Conservation (phyloP, 129 eudicot species). For the Flaveria brownii region DNA sequence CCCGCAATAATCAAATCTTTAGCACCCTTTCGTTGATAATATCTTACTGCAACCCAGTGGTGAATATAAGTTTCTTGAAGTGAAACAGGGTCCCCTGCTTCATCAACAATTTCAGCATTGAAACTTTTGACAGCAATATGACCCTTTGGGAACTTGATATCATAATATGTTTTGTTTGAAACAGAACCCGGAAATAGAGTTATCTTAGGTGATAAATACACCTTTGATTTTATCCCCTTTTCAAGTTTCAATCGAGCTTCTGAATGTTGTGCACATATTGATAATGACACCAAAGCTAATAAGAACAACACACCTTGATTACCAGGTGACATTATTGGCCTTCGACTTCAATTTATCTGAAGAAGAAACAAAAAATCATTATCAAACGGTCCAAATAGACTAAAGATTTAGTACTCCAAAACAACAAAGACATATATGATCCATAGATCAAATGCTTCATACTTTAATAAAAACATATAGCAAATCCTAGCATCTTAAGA, state of each 20-base stretch:
- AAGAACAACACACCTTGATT: conserved; percentile 22
- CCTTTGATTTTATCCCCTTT: conserved; percentile 46
- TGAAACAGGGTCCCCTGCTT: conserved; percentile 54
- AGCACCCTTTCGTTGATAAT: conserved; percentile 44
- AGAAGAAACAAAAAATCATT: neutral
- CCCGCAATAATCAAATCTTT: conserved; percentile 35
- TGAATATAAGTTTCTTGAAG: conserved; percentile 66
- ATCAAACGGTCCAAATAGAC: neutral
- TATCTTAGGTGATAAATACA: conserved; percentile 53
- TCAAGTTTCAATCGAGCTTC: conserved; percentile 31
- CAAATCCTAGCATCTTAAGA: neutral
- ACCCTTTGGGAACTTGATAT: conserved; percentile 59
- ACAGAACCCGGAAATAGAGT: conserved; percentile 57
- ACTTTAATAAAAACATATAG: neutral
- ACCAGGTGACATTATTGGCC: conserved; percentile 32
- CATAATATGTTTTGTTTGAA: conserved; percentile 44
- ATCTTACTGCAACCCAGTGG: conserved; percentile 58
- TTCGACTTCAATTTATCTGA: conserved; percentile 25
- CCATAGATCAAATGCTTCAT: neutral
- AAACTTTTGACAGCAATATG: conserved; percentile 65
- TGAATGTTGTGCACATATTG: conserved; percentile 26
- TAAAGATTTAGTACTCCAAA: neutral
- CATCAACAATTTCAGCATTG: conserved; percentile 73
- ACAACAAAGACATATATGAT: neutral
- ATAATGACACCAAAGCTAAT: conserved; percentile 23